Conservation (phyloP, 352 stramenopile genomes). For the Phytopythium chamaehyphon region DNA sequence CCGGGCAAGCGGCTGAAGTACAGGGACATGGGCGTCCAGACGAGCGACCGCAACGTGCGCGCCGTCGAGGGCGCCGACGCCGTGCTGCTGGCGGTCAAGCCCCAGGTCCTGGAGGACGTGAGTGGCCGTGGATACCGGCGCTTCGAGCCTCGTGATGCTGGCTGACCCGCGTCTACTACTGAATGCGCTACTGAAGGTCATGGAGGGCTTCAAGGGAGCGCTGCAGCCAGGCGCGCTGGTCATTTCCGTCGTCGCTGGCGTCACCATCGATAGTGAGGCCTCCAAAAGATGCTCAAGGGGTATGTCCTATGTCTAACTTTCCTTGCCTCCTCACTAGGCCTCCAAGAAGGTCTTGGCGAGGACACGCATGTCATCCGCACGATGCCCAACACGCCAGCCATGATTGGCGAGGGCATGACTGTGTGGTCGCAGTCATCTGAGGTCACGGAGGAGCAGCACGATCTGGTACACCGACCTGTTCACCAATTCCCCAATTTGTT, state of each 20-base stretch:
- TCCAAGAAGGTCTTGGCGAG: constrained; percentile 54
- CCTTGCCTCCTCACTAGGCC: constrained; percentile 10
- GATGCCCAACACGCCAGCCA: constrained; percentile 96
- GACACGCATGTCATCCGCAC: constrained; percentile 84
- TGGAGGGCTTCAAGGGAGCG: constrained; percentile 52
- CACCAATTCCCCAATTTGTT: neutral
- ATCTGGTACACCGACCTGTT: constrained; percentile 23
- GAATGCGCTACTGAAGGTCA: constrained; percentile 24
- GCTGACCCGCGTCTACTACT: neutral
- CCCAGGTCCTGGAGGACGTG: constrained; percentile 90
- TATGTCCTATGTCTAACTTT: too few species aligned
- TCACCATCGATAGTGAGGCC: constrained; percentile 66
- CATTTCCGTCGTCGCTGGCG: constrained; percentile 83
- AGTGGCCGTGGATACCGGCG: constrained; percentile 1
- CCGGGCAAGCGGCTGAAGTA: constrained; percentile 64
- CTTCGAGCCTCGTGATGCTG: too few species aligned
- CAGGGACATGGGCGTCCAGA: constrained; percentile 42
- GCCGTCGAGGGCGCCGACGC: constrained; percentile 83
- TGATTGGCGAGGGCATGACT: constrained; percentile 93
- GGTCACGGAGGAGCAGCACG: constrained; percentile 72
- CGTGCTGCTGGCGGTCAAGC: constrained; percentile 93
- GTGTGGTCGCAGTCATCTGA: constrained; percentile 88
- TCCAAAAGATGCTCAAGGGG: too few species aligned
- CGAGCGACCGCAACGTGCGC: constrained; percentile 53
- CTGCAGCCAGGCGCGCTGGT: constrained; percentile 63